Evolutionary conservation across 371 early-diverging fungal species (phyloP).

Genomic region (Apophysomyces trapeziformis): DNA sequence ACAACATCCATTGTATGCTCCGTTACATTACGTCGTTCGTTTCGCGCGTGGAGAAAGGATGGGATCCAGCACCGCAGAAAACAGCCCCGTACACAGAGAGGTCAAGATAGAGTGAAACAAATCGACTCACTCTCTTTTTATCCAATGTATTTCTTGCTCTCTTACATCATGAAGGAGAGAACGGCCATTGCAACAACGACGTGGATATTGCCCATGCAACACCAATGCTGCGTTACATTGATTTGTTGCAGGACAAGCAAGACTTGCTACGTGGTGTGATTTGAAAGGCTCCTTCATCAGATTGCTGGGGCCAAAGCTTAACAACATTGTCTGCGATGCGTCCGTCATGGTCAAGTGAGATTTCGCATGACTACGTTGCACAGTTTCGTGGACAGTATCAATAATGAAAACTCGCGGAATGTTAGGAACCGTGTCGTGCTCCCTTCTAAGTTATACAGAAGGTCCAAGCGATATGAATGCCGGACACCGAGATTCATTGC

Average conservation of each 20-base stretch:
- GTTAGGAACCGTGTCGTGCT: background rate
- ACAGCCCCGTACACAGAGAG: background rate
- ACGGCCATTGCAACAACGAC: background rate
- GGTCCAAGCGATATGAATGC: slow-evolving; percentile 14
- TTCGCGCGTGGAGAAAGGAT: slow-evolving; percentile 12
- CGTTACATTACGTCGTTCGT: slow-evolving; percentile 15
- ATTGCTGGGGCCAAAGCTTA: slow-evolving; percentile 11
- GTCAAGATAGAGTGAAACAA: background rate
- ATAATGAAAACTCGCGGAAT: background rate
- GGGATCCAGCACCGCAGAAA: background rate
- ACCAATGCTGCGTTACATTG: slow-evolving; percentile 9
- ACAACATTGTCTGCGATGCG: slow-evolving; percentile 7
- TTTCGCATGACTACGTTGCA: background rate
- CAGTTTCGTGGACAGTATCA: background rate
- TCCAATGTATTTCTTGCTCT: too few relatives aligned
- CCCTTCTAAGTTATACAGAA: slow-evolving; percentile 18
- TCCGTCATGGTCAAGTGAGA: background rate
- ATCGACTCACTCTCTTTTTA: too few relatives aligned
- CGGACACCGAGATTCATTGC: slow-evolving; percentile 31
- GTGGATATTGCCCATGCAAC: background rate
- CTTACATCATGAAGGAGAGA: too few relatives aligned
- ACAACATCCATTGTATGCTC: slow-evolving; percentile 15
- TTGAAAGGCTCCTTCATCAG: slow-evolving; percentile 15
- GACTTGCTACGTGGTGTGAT: background rate
- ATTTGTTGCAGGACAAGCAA: slow-evolving; percentile 5